Evolutionary conservation across 805 yeast genomes (phyloP).

Genomic region (Yarrowia bubula): DNA sequence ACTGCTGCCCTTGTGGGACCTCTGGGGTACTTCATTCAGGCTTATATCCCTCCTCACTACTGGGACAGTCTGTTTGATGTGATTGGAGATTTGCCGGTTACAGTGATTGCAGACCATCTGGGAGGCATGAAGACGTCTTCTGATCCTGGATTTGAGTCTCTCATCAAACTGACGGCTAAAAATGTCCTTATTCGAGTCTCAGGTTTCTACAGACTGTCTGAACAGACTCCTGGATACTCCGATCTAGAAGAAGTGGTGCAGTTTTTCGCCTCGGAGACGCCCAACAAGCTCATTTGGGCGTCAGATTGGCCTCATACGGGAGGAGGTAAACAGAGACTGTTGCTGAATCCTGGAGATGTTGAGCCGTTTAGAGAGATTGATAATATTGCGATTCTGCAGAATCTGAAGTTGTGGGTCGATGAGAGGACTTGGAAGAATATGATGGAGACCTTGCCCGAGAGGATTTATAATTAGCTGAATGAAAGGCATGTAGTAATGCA

Average conservation of each 20-base stretch:
- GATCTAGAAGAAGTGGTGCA: slow-evolving; percentile 17
- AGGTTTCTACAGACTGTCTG: slow-evolving; percentile 22
- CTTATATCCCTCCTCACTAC: slow-evolving; percentile 13
- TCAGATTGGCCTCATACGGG: slow-evolving; percentile 26
- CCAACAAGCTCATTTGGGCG: slow-evolving; percentile 20
- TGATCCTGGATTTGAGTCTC: slow-evolving; percentile 13
- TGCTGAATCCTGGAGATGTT: neutral
- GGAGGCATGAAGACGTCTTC: slow-evolving; percentile 10
- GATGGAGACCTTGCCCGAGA: slow-evolving; percentile 8
- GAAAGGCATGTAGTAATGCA: neutral
- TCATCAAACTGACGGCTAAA: neutral
- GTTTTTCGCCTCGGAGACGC: slow-evolving; percentile 5
- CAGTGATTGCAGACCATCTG: slow-evolving; percentile 18
- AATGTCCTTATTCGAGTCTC: slow-evolving; percentile 14
- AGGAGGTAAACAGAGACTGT: slow-evolving; percentile 1
- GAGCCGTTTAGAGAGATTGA: slow-evolving; percentile 16
- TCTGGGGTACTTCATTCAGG: slow-evolving; percentile 23
- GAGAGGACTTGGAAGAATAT: slow-evolving; percentile 20
- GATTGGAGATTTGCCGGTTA: slow-evolving; percentile 16
- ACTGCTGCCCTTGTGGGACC: slow-evolving; percentile 7
- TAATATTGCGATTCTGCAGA: slow-evolving; percentile 4
- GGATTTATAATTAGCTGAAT: neutral
- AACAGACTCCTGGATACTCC: slow-evolving; percentile 1
- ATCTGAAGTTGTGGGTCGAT: slow-evolving; percentile 1
- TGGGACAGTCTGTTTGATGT: slow-evolving; percentile 19